Base-by-base conservation (phyloP, 768 basidiomycete genomes). In the Tulasnella sp. region DNA sequence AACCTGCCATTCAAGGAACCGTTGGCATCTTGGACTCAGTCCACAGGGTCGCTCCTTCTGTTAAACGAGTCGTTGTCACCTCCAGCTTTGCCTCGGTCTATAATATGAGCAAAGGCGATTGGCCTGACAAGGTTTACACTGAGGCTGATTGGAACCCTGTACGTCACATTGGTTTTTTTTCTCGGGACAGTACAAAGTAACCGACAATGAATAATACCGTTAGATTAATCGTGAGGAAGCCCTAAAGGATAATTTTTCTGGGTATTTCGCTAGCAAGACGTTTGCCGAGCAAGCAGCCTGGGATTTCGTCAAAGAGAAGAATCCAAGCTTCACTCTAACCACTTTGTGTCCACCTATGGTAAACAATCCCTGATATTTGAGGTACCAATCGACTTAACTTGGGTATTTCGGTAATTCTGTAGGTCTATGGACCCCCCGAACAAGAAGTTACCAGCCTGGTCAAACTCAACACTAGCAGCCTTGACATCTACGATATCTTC, bases 201-300 rank as follows among this genome's bases (percentile, higher is more conserved):
- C 18, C 54, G 46, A 44, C 41, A 20, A 75, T 82, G 2, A 48
- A 50, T n/a, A 18, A 16, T 46, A 31, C 24, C 24, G 9, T 69
- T 82, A 79, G 78, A 73, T 42, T 20, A 79, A 64, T 28, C 64
- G 72, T 24, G 92, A 48, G 89, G 90, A 82, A 91, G 92, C n/a
- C 90, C 91, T 18, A 37, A 37, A 37, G 37, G 37, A 37, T 37
- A 2, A 2, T 2, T 37, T 37, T 37, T 37, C 37, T 37, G 37
- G 37, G 37, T 37, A 37, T 37, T 37, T 37, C 37, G 37, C 37
- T 37, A 37, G 37, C 37, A 37, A 37, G 37, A 37, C 37, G 2
- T 6, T 37, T 37, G 37, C 37, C 37, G 37, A 37, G 37, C 37
- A 37, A 37, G 37, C 37, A 2, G 37, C 37, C 37, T 37, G 37